Conservation (phyloP, 139 green algal genomes). For the Edaphochlamys debaryana region DNA sequence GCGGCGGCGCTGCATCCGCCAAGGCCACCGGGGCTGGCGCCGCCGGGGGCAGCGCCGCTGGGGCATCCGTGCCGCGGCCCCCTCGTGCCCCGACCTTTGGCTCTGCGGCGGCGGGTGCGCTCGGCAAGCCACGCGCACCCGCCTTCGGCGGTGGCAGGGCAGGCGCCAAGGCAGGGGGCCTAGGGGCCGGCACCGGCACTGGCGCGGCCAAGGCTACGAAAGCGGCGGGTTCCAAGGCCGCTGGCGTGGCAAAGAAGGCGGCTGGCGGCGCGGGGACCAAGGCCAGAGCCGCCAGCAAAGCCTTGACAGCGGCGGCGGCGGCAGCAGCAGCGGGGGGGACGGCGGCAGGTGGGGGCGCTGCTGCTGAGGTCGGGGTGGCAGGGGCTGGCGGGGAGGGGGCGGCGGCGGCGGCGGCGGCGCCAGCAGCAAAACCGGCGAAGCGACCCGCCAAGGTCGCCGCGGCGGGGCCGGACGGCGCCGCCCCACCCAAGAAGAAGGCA, state of each 20-base stretch:
- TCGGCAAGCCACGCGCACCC: too few species aligned
- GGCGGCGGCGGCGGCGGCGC: not conserved
- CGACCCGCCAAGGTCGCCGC: slow-evolving; percentile 1
- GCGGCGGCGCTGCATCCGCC: too few species aligned
- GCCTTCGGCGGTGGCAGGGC: too few species aligned
- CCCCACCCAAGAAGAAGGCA: not conserved
- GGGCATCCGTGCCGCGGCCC: too few species aligned
- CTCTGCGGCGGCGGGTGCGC: too few species aligned
- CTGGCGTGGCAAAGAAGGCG: not conserved
- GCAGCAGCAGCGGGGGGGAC: not conserved
- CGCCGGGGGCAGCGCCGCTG: too few species aligned
- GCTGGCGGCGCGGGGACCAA: not conserved
- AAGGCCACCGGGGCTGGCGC: too few species aligned
- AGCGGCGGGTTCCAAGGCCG: not conserved
- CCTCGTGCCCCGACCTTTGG: too few species aligned
- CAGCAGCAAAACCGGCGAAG: not conserved
- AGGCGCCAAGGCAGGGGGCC: too few species aligned
- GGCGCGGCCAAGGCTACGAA: too few species aligned
- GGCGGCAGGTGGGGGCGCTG: not conserved
- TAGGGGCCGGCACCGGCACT: too few species aligned
- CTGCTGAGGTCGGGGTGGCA: not conserved
- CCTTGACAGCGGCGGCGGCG: not conserved
- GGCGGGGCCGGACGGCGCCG: not conserved
- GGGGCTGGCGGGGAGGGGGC: not conserved
- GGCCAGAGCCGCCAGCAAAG: not conserved